Evolutionary conservation across 1,284 basidiomycete species (phyloP).

Genomic region (Mycosarcoma maydis): DNA sequence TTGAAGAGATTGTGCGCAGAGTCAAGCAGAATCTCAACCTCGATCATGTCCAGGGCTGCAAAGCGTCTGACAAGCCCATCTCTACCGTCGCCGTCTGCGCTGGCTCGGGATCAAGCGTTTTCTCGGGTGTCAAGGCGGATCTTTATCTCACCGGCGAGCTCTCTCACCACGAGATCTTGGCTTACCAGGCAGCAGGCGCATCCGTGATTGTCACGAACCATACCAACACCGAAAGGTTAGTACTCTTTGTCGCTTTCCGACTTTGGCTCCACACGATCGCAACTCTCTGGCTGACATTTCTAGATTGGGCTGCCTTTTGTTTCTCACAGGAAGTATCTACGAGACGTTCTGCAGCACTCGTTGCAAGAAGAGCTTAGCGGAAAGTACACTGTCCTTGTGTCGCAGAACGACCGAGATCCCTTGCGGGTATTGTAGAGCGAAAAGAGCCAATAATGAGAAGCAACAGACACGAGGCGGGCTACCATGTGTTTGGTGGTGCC

Average conservation of each 20-base stretch:
- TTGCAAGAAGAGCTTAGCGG: constrained; percentile 23
- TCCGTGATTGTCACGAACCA: constrained; percentile 63
- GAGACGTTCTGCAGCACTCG: constrained; percentile 45
- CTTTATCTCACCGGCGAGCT: constrained; percentile 64
- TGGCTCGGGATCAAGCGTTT: constrained; percentile 59
- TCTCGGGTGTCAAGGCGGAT: constrained; percentile 50
- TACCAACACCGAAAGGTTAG: constrained; percentile 61
- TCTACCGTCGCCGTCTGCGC: constrained; percentile 59
- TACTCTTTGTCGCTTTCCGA: background rate
- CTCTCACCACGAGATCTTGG: constrained; percentile 62
- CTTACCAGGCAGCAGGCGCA: constrained; percentile 56
- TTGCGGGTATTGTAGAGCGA: constrained; percentile 34
- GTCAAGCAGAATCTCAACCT: constrained; percentile 48
- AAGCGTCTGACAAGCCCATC: constrained; percentile 37
- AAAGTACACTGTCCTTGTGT: constrained; percentile 25
- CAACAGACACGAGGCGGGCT: no score
- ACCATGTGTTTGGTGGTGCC: no score
- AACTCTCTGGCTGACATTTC: background rate
- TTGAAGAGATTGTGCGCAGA: constrained; percentile 36
- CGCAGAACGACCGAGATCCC: constrained; percentile 39
- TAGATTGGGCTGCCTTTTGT: background rate
- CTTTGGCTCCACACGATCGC: no score
- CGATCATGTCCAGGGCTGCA: constrained; percentile 33
- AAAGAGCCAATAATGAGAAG: background rate
- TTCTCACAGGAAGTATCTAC: constrained; percentile 45